These are phyloP conservation scores for Fraxinus platypoda DNA, from an alignment of 305 asterid species.

Conservation along the genomic window DNA sequence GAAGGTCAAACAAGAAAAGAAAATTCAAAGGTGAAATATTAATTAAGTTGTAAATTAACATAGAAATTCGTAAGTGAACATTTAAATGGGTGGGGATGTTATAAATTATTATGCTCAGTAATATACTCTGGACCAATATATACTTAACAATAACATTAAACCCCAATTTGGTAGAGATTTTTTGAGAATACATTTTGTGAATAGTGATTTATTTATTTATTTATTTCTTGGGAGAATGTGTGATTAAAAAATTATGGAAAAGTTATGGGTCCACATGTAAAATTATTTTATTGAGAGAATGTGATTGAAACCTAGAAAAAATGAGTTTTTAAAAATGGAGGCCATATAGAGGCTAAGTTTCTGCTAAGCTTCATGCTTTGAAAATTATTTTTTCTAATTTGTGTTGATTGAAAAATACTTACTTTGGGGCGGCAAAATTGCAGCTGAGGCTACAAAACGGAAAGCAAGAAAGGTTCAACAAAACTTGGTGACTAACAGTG, in stretches of 20 bases:
- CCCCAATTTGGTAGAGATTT: neutral
- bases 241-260: neutral
- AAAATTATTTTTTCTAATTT: neutral
- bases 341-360: neutral
- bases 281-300: too few species aligned
- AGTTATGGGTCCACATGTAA: neutral
- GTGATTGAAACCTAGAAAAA: neutral
- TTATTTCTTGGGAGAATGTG: too few species aligned
- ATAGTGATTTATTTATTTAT: neutral
- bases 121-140: neutral
- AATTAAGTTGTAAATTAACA: neutral
- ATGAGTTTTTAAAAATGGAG: neutral
- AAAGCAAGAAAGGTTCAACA: constrained; percentile 40
- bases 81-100: neutral
- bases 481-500: constrained; percentile 23
- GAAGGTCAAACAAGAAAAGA: constrained; percentile 87
- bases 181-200: neutral
- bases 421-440: constrained; percentile 14
- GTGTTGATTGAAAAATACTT: neutral
- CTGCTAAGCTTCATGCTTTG: neutral
- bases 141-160: neutral
- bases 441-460: constrained; percentile 55
- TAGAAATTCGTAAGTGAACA: neutral
- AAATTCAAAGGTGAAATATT: constrained; percentile 63
- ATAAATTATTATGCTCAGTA: neutral